These are phyloP conservation scores for Termitomyces sp. DNA, from an alignment of 768 basidiomycete species.

Conservation along the genomic window DNA sequence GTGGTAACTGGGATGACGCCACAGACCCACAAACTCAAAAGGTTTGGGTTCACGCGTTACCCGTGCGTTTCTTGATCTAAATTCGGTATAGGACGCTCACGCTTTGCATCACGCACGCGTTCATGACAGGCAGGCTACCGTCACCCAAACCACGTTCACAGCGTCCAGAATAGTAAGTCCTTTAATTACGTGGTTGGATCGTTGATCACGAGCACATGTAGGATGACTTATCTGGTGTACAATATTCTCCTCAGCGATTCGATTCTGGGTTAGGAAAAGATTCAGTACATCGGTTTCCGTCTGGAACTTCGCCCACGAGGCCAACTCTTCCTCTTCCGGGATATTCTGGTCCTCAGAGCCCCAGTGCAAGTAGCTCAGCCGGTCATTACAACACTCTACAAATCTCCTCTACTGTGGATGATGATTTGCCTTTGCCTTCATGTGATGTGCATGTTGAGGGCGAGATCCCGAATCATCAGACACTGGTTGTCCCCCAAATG, in stretches of 20 bases:
- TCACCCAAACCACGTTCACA: slow-evolving; percentile 32
- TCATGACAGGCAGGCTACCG: slow-evolving; percentile 30
- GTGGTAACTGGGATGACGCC: slow-evolving; percentile 58
- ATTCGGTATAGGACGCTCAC: slow-evolving; percentile 34
- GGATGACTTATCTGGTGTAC: slow-evolving; percentile 43
- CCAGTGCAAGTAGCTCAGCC: background rate
- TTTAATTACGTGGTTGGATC: slow-evolving; percentile 4
- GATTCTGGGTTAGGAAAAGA: slow-evolving; percentile 41
- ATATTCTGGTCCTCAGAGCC: slow-evolving; percentile 17
- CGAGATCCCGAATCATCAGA: slow-evolving; percentile 16
- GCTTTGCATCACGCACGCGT: slow-evolving; percentile 40
- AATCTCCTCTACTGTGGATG: slow-evolving; percentile 37
- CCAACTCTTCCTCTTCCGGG: slow-evolving; percentile 20
- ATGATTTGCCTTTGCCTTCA: slow-evolving; percentile 50
- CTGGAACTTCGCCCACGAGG: slow-evolving; percentile 40
- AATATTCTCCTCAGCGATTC: slow-evolving; percentile 51
- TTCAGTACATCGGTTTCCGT: slow-evolving; percentile 32
- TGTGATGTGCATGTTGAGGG: slow-evolving; percentile 38
- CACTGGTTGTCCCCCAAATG: slow-evolving; percentile 19
- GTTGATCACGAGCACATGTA: slow-evolving; percentile 18
- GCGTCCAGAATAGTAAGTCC: slow-evolving; percentile 34
- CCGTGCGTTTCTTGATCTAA: slow-evolving; percentile 9
- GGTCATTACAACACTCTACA: slow-evolving; percentile 19
- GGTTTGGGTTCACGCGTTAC: slow-evolving; percentile 40
- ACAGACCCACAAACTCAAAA: slow-evolving; percentile 42